Conservation (phyloP, 768 basidiomycete species). For the Paxillus rubicundulus region DNA sequence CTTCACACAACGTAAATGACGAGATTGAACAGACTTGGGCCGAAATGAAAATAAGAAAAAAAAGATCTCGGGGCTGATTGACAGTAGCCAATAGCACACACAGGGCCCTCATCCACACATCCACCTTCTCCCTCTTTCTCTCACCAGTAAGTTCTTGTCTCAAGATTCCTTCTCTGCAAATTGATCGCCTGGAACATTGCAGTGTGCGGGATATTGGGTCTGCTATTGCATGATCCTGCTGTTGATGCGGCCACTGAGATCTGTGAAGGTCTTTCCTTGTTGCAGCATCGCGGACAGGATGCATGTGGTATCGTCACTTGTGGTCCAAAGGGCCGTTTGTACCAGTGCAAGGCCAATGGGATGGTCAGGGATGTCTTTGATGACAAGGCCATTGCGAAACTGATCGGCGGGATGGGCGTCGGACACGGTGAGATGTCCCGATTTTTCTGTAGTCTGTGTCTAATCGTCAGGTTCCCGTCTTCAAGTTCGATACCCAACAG, state of each 20-base stretch:
- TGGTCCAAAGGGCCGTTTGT: slow-evolving; percentile 91
- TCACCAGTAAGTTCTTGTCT: slow-evolving; percentile 28
- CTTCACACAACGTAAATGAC: neutral
- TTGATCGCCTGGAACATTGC: slow-evolving; percentile 7
- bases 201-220: slow-evolving; percentile 94
- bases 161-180: neutral
- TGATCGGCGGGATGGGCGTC: slow-evolving; percentile 95
- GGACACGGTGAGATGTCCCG: slow-evolving; percentile 76
- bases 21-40: neutral
- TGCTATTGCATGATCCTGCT: slow-evolving; percentile 76
- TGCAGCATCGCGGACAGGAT: slow-evolving; percentile 98
- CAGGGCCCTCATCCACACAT: slow-evolving; percentile 4
- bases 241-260: slow-evolving; percentile 83
- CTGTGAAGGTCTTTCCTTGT: slow-evolving; percentile 88
- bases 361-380: slow-evolving; percentile 99
- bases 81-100: slow-evolving; percentile 2
- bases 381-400: slow-evolving; percentile 63
- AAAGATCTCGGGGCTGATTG: neutral
- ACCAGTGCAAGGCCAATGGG: slow-evolving; percentile 98
- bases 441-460: neutral
- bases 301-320: slow-evolving; percentile 97
- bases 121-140: neutral
- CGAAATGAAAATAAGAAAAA: slow-evolving; percentile 2
- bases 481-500: slow-evolving; percentile 94
- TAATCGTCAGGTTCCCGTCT: slow-evolving; percentile 9